Conservation (phyloP, 768 basidiomycete species). For the Lanmaoa rubissima region DNA sequence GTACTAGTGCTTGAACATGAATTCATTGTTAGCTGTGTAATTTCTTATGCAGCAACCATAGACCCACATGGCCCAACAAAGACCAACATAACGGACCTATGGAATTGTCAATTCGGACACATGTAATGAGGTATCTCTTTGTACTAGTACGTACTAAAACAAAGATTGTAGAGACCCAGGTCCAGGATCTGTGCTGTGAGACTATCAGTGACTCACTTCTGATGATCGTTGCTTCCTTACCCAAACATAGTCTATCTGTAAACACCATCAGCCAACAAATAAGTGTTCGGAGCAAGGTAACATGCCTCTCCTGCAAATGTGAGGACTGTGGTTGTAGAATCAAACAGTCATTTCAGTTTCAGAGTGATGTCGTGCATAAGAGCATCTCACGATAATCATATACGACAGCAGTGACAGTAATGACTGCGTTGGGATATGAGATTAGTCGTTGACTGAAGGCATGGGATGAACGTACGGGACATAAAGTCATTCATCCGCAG, state of each 20-base stretch:
- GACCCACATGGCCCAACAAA: slow-evolving; percentile 5
- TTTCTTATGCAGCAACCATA: neutral
- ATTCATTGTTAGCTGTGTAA: neutral
- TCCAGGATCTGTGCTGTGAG: slow-evolving; percentile 5
- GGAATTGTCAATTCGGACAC: neutral
- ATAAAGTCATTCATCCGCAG: neutral
- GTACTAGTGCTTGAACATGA: neutral
- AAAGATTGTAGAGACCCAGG: slow-evolving; percentile 10
- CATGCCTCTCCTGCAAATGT: neutral
- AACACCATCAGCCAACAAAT: neutral
- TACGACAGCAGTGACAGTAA: neutral
- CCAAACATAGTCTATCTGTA: slow-evolving; percentile 15
- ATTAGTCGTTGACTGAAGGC: neutral
- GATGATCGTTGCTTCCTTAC: neutral
- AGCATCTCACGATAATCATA: slow-evolving; percentile 10
- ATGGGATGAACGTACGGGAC: neutral
- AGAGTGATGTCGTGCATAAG: no score
- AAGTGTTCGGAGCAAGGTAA: neutral
- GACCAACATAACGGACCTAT: slow-evolving; percentile 8
- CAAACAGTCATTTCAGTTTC: neutral
- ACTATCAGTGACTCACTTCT: neutral
- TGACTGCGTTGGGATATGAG: neutral
- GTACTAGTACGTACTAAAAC: neutral
- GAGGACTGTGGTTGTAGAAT: neutral
- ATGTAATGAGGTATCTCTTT: no score